Percentiles rank a stretch among this genome's conserved stretches.
phyloP scores from a whole-genome alignment of 805 yeast genomes.

The Wickerhamomyces kurtzmanii region DNA sequence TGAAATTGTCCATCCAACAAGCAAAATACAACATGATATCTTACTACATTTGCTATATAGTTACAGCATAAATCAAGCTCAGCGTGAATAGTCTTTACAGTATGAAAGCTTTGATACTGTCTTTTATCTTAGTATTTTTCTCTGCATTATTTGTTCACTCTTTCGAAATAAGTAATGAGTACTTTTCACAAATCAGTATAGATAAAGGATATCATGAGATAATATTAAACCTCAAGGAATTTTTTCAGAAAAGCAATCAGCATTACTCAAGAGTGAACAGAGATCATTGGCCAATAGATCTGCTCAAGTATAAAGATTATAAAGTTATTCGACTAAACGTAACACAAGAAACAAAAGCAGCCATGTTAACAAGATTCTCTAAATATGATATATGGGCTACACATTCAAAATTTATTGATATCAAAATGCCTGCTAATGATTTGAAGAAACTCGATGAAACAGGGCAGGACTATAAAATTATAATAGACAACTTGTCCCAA shows the following conservation, averaged over 20 bases:
- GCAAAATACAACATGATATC: too few species aligned
- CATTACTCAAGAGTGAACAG: neutral
- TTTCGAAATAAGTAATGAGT: too few species aligned
- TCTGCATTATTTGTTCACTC: too few species aligned
- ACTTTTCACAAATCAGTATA: too few species aligned
- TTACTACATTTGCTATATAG: too few species aligned
- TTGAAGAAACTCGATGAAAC: constrained; percentile 2
- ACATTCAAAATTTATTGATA: constrained; percentile 34
- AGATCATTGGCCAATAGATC: constrained; percentile 10
- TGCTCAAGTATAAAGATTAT: constrained; percentile 10
- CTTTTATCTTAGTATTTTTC: too few species aligned
- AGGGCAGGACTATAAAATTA: constrained; percentile 22
- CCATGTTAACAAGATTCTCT: constrained; percentile 4
- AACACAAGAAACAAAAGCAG: constrained; percentile 1
- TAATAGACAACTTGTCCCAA: constrained; percentile 50
- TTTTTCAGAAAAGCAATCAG: neutral
- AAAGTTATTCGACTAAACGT: constrained; percentile 9
- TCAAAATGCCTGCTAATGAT: constrained; percentile 18
- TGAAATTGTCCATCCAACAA: too few species aligned
- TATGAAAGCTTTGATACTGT: too few species aligned
- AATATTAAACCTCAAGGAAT: neutral
- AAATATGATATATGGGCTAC: constrained; percentile 39
- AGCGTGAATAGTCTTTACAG: too few species aligned
- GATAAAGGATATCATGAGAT: constrained; percentile 1
- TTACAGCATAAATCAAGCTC: too few species aligned